Evolutionary conservation across 257 asterid species (phyloP), one percentile per base, ranked within the genome.

Genomic region (Marsdenia floribunda): DNA sequence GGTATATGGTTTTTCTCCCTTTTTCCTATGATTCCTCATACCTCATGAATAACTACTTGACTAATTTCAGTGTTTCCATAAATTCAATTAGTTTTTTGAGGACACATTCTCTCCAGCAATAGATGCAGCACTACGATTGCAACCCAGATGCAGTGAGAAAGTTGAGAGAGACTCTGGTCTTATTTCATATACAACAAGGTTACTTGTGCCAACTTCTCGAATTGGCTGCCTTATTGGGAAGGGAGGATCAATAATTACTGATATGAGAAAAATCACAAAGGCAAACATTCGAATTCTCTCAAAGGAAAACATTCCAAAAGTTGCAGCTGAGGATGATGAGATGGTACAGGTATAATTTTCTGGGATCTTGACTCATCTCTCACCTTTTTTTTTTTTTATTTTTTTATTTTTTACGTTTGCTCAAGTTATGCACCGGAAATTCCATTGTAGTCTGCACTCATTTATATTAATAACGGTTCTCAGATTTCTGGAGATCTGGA

Each of bases 121-220:
- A 22, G 99, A 90, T 78, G 99, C 99, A 63, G 99, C 97, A 22
- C 19, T 89, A 68, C 96, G 91, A 57, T 82, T 94, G 88, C 97
- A 94, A 83, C 97, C 99, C 26, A 90, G 96, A 83, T 94, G 99
- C 90, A 90, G 97, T 78, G 99, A 92, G 82, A 94, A 92, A 82
- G 88, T 86, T 71, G 97, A 90, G 82, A 88, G 92, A 76, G 99
- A 94, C 80, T 90, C 99, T 49, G 99, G 97, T 67, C 96, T 89
- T 52, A 85, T 88, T 84, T 88, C 97, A 53, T 86, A 81, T 77
- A 90, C 97, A 42, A 92, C 94, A 10, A 78, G 90, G 73, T 80
- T 95, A 76, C 96, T 95, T 78, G 98, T 95, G 76, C 97, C 98
- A 18, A 81, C 90, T 68, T 92, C 97, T 75, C 87, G 85, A 46